Evolutionary conservation across 2,329 filamentous ascomycete species (phyloP).

Genomic region (Colletotrichum spinosum): DNA sequence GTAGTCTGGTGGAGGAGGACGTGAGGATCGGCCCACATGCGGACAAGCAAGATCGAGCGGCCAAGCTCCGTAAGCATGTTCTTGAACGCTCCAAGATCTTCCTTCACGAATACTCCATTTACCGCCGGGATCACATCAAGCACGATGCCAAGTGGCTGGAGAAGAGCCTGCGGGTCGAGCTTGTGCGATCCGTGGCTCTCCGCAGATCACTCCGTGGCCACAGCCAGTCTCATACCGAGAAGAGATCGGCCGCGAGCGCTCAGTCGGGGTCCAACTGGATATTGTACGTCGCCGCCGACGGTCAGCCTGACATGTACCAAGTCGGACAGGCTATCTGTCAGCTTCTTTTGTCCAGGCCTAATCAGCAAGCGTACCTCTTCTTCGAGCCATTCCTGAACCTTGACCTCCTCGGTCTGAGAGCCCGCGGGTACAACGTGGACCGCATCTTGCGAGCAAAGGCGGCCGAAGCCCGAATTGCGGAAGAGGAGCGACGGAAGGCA

Average conservation of each 20-base stretch:
- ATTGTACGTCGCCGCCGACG: slow-evolving; percentile 79
- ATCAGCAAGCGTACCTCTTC: slow-evolving; percentile 88
- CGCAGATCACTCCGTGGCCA: slow-evolving; percentile 80
- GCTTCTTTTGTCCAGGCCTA: slow-evolving; percentile 82
- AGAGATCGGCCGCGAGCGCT: slow-evolving; percentile 77
- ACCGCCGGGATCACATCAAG: slow-evolving; percentile 80
- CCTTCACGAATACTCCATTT: slow-evolving; percentile 79
- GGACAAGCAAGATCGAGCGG: slow-evolving; percentile 75
- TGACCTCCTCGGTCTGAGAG: slow-evolving; percentile 82
- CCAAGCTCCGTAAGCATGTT: slow-evolving; percentile 81
- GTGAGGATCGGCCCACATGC: slow-evolving; percentile 76
- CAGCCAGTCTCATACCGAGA: slow-evolving; percentile 77
- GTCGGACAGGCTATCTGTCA: slow-evolving; percentile 89
- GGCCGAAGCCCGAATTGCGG: slow-evolving; percentile 87
- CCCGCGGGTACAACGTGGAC: slow-evolving; percentile 95
- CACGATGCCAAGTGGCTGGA: slow-evolving; percentile 93
- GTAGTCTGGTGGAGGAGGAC: slow-evolving; percentile 82
- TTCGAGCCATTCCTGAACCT: slow-evolving; percentile 92
- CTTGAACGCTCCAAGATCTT: slow-evolving; percentile 91
- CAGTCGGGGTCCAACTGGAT: slow-evolving; percentile 67
- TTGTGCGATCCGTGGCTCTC: slow-evolving; percentile 82
- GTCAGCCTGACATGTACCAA: slow-evolving; percentile 86
- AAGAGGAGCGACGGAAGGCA: slow-evolving; percentile 81
- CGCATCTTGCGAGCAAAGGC: slow-evolving; percentile 90
- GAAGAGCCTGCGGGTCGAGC: slow-evolving; percentile 81